phyloP scores from a whole-genome alignment of 495 filamentous ascomycete genomes.

The Gamarada debralockiae region DNA sequence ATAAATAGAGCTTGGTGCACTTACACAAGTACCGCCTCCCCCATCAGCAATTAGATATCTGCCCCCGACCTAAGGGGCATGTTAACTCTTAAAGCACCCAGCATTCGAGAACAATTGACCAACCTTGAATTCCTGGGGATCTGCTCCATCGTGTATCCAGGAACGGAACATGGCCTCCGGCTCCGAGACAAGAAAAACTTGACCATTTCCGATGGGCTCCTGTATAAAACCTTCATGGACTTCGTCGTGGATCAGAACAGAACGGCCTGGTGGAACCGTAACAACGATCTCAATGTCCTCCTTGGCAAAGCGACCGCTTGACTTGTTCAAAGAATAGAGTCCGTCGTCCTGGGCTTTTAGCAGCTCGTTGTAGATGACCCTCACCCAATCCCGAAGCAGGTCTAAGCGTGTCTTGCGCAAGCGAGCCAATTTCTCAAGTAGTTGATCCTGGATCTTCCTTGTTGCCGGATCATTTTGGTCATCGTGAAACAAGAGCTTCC shows the following conservation, averaged over 20 bases:
- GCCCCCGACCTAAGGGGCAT: too few relatives aligned
- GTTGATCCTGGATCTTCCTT: too few relatives aligned
- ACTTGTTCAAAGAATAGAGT: too few relatives aligned
- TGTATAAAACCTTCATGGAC: constrained; percentile 8
- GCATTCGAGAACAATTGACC: not conserved
- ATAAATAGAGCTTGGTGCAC: too few relatives aligned
- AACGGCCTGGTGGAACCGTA: not conserved
- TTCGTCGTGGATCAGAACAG: not conserved
- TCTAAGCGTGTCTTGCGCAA: not conserved
- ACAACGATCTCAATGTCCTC: not conserved
- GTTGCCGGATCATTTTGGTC: too few relatives aligned
- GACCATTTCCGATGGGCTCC: not conserved
- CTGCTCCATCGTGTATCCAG: not conserved
- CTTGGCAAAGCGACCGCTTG: not conserved
- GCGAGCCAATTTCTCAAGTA: too few relatives aligned
- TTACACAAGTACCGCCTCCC: too few relatives aligned
- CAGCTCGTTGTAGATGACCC: not conserved
- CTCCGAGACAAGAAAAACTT: constrained; percentile 9
- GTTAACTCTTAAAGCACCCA: too few relatives aligned
- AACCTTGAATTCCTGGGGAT: not conserved
- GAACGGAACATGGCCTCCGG: constrained; percentile 11
- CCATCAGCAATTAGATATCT: too few relatives aligned
- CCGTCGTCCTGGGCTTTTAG: not conserved
- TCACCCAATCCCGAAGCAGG: not conserved
- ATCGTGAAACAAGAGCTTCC: too few relatives aligned